phyloP scores from a whole-genome alignment of 345 rosid genomes.

The Isatis tinctoria region DNA sequence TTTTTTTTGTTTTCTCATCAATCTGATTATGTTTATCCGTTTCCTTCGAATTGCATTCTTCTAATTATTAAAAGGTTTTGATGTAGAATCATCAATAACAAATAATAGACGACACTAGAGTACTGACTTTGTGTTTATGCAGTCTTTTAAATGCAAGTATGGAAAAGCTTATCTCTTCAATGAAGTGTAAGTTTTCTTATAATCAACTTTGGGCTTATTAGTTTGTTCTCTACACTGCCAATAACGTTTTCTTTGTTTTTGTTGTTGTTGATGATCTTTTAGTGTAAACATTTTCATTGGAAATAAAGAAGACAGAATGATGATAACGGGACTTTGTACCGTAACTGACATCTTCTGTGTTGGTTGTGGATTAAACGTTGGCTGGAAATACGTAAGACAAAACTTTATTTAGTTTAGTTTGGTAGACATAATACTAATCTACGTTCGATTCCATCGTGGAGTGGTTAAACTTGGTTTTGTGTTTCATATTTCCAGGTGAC shows the following conservation, averaged over 20 bases:
- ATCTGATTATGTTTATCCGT: neutral
- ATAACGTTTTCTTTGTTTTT: neutral
- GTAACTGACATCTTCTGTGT: conserved; percentile 91
- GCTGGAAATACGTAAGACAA: conserved; percentile 93
- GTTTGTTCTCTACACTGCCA: neutral
- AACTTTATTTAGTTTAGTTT: neutral
- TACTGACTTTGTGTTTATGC: conserved; percentile 25
- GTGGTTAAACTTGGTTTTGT: neutral
- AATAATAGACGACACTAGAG: neutral
- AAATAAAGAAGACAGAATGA: conserved; percentile 58
- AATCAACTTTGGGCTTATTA: neutral
- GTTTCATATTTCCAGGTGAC: conserved; percentile 53
- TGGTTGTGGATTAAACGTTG: conserved; percentile 92
- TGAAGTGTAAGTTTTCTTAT: conserved; percentile 79
- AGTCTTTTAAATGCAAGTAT: conserved; percentile 78
- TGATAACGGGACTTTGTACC: conserved; percentile 77
- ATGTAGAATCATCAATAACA: neutral
- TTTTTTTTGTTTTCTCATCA: neutral
- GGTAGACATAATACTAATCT: neutral
- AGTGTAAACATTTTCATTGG: conserved; percentile 74
- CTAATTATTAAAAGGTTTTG: neutral
- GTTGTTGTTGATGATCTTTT: neutral
- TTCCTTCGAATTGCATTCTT: neutral
- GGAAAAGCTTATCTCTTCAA: conserved; percentile 94
- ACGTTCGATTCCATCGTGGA: neutral